Evolutionary conservation across 2,329 filamentous ascomycete genomes (phyloP).

Genomic region (Claviceps sp.): DNA sequence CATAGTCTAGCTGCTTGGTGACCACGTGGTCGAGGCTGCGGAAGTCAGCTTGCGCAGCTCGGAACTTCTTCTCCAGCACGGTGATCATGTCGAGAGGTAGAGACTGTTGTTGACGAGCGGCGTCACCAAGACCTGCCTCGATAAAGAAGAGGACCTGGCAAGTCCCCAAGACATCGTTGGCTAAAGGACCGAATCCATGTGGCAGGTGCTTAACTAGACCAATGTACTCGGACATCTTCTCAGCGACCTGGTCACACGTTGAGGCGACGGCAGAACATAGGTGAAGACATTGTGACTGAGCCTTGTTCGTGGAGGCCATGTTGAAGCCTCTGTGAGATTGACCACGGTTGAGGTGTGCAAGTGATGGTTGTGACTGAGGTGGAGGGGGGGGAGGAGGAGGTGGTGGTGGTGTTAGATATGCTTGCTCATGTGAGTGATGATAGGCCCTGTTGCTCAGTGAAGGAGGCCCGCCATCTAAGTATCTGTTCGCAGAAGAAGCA

Average conservation of each 20-base stretch:
- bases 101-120: slow-evolving; percentile 32
- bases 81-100: slow-evolving; percentile 46
- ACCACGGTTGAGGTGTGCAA: background rate
- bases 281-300: slow-evolving; percentile 20
- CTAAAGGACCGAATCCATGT: slow-evolving; percentile 43
- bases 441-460: background rate
- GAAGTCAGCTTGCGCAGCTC: slow-evolving; percentile 47
- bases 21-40: slow-evolving; percentile 50
- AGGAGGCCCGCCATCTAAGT: slow-evolving; percentile 3
- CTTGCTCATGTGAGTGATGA: background rate
- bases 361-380: background rate
- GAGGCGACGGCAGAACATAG: slow-evolving; percentile 45
- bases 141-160: slow-evolving; percentile 56
- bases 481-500: slow-evolving; percentile 1
- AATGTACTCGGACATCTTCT: slow-evolving; percentile 51
- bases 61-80: slow-evolving; percentile 53
- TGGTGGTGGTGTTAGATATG: background rate
- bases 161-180: slow-evolving; percentile 53
- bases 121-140: slow-evolving; percentile 49
- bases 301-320: slow-evolving; percentile 12
- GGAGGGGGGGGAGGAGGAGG: background rate
- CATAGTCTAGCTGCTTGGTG: slow-evolving; percentile 45
- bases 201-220: slow-evolving; percentile 41
- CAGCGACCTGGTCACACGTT: slow-evolving; percentile 49
- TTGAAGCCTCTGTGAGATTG: slow-evolving; percentile 2